Evolutionary conservation across 2,329 filamentous ascomycete species (phyloP).

Genomic region (Alternaria consortialis): DNA sequence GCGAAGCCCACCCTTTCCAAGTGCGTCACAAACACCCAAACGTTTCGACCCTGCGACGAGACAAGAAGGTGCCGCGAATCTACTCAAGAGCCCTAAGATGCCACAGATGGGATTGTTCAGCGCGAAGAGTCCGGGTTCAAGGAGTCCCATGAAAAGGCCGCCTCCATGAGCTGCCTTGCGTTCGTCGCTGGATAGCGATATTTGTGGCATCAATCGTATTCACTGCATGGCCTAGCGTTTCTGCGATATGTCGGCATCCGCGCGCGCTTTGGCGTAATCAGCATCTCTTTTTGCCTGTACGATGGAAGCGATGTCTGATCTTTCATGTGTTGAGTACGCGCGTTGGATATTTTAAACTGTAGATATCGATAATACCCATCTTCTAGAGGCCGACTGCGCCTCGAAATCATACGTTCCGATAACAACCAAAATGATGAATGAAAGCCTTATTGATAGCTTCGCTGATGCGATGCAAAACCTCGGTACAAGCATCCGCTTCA

Average conservation of each 20-base stretch:
- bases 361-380: neutral
- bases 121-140: slow-evolving; percentile 34
- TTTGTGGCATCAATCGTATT: neutral
- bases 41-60: slow-evolving; percentile 8
- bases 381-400: neutral
- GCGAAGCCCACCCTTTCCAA: slow-evolving; percentile 35
- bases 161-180: slow-evolving; percentile 21
- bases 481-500: slow-evolving; percentile 9
- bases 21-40: slow-evolving; percentile 21
- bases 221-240: slow-evolving; percentile 22
- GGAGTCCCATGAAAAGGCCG: slow-evolving; percentile 37
- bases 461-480: slow-evolving; percentile 1
- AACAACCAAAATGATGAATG: neutral
- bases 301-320: neutral
- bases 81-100: slow-evolving; percentile 30
- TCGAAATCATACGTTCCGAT: neutral
- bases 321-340: slow-evolving; percentile 3
- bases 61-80: slow-evolving; percentile 22
- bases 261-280: neutral
- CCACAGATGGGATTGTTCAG: slow-evolving; percentile 44
- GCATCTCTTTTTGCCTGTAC: neutral
- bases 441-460: neutral
- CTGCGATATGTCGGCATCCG: neutral
- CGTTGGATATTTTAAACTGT: neutral
- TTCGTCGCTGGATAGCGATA: neutral